phyloP scores from a whole-genome alignment of 164 flowering plant species.

The Liriodendron chinense region DNA sequence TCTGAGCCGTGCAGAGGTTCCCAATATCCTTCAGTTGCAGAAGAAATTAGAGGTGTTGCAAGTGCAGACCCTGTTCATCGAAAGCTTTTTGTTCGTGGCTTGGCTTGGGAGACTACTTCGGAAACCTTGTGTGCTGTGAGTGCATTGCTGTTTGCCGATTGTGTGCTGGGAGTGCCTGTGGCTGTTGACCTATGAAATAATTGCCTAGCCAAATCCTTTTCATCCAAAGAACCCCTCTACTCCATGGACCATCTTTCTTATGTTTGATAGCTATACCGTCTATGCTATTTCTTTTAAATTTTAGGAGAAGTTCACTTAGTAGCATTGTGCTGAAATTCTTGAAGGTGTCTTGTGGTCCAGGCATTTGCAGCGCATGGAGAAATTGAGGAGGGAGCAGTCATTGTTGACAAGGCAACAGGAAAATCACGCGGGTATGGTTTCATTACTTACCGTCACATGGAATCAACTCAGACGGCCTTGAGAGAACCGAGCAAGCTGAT shows the following conservation, averaged over 20 bases:
- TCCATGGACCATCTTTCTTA: not conserved
- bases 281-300: slow-evolving; percentile 3
- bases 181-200: slow-evolving; percentile 8
- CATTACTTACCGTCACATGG: slow-evolving; percentile 65
- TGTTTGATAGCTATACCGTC: not conserved
- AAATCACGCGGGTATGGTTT: slow-evolving; percentile 81
- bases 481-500: slow-evolving; percentile 62
- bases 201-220: not conserved
- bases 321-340: slow-evolving; percentile 9
- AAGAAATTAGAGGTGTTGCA: slow-evolving; percentile 64
- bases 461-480: slow-evolving; percentile 62
- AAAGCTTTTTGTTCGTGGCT: slow-evolving; percentile 87
- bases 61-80: slow-evolving; percentile 76
- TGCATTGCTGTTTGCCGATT: slow-evolving; percentile 43
- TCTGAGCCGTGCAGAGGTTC: slow-evolving; percentile 62
- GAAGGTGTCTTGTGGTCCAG: slow-evolving; percentile 29
- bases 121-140: slow-evolving; percentile 89
- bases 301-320: not conserved
- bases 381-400: slow-evolving; percentile 82
- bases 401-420: slow-evolving; percentile 62
- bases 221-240: slow-evolving; percentile 4
- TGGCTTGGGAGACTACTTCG: slow-evolving; percentile 75
- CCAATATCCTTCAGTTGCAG: slow-evolving; percentile 67
- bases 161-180: slow-evolving; percentile 27
- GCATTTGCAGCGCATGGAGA: slow-evolving; percentile 70